Evolutionary conservation across 2,329 filamentous ascomycete species (phyloP), one percentile per base, ranked within the genome.

Genomic region (Apiospora arundinis): DNA sequence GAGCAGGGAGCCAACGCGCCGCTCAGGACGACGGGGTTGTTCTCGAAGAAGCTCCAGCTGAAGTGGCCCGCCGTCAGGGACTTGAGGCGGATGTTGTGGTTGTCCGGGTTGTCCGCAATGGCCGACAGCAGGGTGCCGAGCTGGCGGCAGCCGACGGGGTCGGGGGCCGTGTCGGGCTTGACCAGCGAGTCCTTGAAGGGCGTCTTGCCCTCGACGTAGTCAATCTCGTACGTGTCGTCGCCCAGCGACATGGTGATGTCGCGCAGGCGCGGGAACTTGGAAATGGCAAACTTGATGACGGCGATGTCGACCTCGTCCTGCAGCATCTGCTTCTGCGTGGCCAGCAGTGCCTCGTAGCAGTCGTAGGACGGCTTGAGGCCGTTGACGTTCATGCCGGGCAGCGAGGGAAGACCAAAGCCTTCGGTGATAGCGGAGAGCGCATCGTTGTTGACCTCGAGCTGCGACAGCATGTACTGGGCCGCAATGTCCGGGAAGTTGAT

Each of bases 41-140:
- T 70, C 40, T 75, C 68, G 67, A 79, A 78, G 68, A 77, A 78
- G 46, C 69, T 45, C 77, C 77, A 79, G 66, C 74, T 74, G 25
- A 79, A 56, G 1, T 44, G 32, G 18, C 74, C 75, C 1, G 74
- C 76, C 7, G 71, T 72, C 23, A 79, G 70, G 11, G 46, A 74
- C 28, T 68, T 73, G 52, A 78, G 46, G 21, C 68, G 70, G 68
- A 74, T 74, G 14, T 18, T 16, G 42, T 72, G 69, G 11, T 32
- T 32, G 32, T 72, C 70, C 4, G 71, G 67, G 42, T 40, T 21
- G n/a, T 21, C 72, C 70, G 42, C 70, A 28, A 76, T 71, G 40
- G 77, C 77, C 21, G 69, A 37, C 46, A 79, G 74, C 8, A 79
- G 71, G 11, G 76, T 73, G 9, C 78, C 73, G 52, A 79, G 72